phyloP scores from a whole-genome alignment of 2,329 filamentous ascomycete species.

The Ophiostoma novo-ulmi region DNA sequence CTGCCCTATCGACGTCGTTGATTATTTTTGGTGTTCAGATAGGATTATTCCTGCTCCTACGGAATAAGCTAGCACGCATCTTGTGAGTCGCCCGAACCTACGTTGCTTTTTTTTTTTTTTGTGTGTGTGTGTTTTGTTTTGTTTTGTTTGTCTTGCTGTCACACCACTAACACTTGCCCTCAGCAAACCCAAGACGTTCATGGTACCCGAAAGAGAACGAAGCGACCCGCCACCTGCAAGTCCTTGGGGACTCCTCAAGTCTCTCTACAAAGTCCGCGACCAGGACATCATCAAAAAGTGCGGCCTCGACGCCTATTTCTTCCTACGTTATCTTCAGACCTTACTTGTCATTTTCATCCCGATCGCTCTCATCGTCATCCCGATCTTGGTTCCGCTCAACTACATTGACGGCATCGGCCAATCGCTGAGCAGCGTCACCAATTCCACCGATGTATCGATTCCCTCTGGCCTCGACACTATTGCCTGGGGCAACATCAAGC shows the following conservation, averaged over 20 bases:
- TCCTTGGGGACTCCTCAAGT: conserved; percentile 48
- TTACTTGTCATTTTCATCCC: conserved; percentile 90
- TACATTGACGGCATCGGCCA: conserved; percentile 63
- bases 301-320: conserved; percentile 95
- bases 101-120: background rate
- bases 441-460: conserved; percentile 34
- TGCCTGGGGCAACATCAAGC: conserved; percentile 79
- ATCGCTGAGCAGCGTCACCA: conserved; percentile 41
- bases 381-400: conserved; percentile 83
- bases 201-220: conserved; percentile 79
- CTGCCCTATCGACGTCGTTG: conserved; percentile 58
- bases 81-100: conserved; percentile 54
- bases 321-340: conserved; percentile 73
- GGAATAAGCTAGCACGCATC: conserved; percentile 74
- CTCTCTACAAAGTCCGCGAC: conserved; percentile 63
- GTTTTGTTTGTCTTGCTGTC: background rate
- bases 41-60: conserved; percentile 67
- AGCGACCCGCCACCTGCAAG: conserved; percentile 65
- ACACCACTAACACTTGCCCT: conserved; percentile 21
- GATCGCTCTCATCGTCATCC: conserved; percentile 69
- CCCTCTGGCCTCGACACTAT: conserved; percentile 69
- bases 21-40: conserved; percentile 60
- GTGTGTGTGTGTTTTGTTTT: too few species aligned
- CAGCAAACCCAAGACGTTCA: conserved; percentile 76
- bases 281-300: conserved; percentile 91